Base-by-base conservation (phyloP, 1,284 basidiomycete species). In the Cerioporus squamosus region DNA sequence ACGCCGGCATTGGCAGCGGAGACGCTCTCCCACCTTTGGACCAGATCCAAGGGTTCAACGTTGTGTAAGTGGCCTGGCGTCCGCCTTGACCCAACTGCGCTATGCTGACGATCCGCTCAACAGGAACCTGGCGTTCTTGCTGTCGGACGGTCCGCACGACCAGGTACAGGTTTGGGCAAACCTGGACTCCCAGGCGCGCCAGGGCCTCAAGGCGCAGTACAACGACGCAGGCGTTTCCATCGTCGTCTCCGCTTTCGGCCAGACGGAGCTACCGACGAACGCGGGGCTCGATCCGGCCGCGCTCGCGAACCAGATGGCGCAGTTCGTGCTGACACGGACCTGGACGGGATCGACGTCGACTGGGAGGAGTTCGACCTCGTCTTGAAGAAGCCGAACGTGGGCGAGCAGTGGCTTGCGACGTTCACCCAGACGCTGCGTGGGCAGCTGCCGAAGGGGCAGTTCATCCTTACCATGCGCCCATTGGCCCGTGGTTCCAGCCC, bases 291-390 rank as follows among this genome's bases (percentile, higher is more conserved):
- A 17, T 12, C 12, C 33, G 17, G 67, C 74, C 36, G 61, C 52
- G 14, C 72, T 75, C 12, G 83, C 82, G 0, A 74, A 79, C 59
- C 75, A 70, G 5, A 75, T 84, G 71, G 80, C 80, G 53, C 33
- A 79, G 48, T 80, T 79, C 60, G 49, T 61, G 7, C 55, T 61
- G 20, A 44, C 49, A 36, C 33, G 12, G 33, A 36, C 33, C 15
- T 36, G 1, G 33, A 36, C 49, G 45, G 24, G 72, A 75, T 20
- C 33, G 33, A 36, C 33, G 33, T 36, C 33, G 15, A 17, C 67
- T 87, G n/a, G 79, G 86, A 61, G 85, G 84, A 36, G 71, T 85
- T 42, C 83, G 85, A 52, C 75, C 86, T 79, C 7, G 73, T 82
- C 66, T 68, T 80, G 59, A 65, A 64, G 22, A 72, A 72, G 10